Conservation (phyloP, 2,329 filamentous ascomycete genomes). For the Claviceps arundinis region DNA sequence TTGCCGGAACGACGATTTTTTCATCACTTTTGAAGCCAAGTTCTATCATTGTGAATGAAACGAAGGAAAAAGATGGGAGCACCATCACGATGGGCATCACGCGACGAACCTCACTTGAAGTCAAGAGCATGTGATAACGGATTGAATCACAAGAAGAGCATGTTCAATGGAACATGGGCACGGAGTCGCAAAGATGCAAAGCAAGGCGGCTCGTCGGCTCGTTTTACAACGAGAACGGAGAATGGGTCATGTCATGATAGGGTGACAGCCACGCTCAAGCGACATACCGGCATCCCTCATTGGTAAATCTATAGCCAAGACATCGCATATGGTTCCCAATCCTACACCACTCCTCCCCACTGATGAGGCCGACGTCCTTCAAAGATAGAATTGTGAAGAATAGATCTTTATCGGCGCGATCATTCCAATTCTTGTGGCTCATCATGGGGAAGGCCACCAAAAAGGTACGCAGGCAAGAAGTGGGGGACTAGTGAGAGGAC, state of each 20-base stretch:
- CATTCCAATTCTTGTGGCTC: slow-evolving; percentile 49
- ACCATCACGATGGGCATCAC: not conserved
- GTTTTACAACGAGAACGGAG: not conserved
- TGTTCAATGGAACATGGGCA: not conserved
- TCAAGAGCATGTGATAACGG: not conserved
- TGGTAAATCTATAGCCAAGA: slow-evolving; percentile 48
- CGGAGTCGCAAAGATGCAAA: not conserved
- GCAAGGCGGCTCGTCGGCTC: not conserved
- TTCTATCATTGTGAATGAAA: no score
- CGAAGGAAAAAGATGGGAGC: not conserved
- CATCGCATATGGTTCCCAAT: slow-evolving; percentile 48
- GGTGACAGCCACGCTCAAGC: not conserved
- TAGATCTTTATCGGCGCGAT: slow-evolving; percentile 47
- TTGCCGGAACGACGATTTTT: not conserved
- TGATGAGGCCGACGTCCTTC: slow-evolving; percentile 51
- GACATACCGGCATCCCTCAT: slow-evolving; percentile 50
- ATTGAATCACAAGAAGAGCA: not conserved
- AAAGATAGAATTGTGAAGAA: slow-evolving; percentile 50
- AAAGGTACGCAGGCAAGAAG: no score
- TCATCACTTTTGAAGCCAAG: no score
- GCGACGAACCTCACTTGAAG: not conserved
- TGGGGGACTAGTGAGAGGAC: not conserved
- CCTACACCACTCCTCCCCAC: slow-evolving; percentile 46
- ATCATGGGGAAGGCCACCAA: slow-evolving; percentile 13
- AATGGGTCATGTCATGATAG: not conserved